Evolutionary conservation across 1,284 basidiomycete species (phyloP), one percentile per base, ranked within the genome.

Genomic region (Cutaneotrichosporon cyanovorans): DNA sequence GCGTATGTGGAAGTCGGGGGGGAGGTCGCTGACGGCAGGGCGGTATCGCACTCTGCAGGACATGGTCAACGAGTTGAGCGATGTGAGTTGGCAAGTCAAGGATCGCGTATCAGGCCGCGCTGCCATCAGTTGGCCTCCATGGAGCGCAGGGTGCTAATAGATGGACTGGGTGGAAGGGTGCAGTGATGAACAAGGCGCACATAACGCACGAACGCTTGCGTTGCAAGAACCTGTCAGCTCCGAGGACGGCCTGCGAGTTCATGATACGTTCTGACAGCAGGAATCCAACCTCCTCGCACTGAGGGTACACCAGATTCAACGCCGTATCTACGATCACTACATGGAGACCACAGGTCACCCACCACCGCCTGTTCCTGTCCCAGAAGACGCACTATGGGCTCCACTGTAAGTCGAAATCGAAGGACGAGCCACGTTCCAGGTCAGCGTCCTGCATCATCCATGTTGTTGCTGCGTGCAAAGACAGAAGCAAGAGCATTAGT

Each of bases 61-160:
- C 20, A 51, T 61, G 14, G 59, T 61, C 30, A 44, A 59, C 38
- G 55, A 57, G 14, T 40, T 61, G 10, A 55, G 54, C 23, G 59
- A 61, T 38, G 56, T 55, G 48, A 28, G 56, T 43, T 28, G 25
- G 25, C 25, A 28, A 28, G 7, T n/a, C n/a, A n/a, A n/a, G n/a
- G n/a, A n/a, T n/a, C n/a, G n/a, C n/a, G n/a, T n/a, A n/a, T n/a
- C n/a, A n/a, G n/a, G n/a, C n/a, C n/a, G n/a, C n/a, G n/a, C n/a
- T n/a, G n/a, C n/a, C n/a, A n/a, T n/a, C n/a, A n/a, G n/a, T n/a
- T n/a, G n/a, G n/a, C n/a, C n/a, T n/a, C n/a, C n/a, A n/a, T n/a
- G n/a, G n/a, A n/a, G n/a, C n/a, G n/a, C n/a, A n/a, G n/a, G n/a
- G n/a, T n/a, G n/a, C n/a, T n/a, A n/a, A n/a, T n/a, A n/a, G n/a